Percentiles rank a stretch among this genome's conserved stretches.
phyloP scores from a whole-genome alignment of 352 stramenopile genomes.

The Pythium insidiosum region DNA sequence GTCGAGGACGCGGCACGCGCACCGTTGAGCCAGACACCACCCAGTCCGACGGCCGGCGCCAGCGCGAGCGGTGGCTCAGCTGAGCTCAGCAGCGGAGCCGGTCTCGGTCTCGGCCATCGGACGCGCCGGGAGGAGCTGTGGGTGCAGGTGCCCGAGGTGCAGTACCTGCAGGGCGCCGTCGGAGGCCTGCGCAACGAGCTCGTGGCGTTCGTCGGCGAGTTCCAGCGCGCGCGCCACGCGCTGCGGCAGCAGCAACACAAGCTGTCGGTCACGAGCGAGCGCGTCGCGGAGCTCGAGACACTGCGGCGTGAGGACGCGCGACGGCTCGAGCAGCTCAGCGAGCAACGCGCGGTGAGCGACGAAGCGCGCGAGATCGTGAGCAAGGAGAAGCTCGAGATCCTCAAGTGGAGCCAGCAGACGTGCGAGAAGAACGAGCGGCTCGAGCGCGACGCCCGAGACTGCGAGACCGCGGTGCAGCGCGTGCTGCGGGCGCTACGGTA shows the following conservation, averaged over 20 bases:
- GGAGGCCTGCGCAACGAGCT: conserved; percentile 35
- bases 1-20: conserved; percentile 23
- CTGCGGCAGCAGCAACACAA: conserved; percentile 23
- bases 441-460: conserved; percentile 25
- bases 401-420: conserved; percentile 53
- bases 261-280: conserved; percentile 21
- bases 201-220: conserved; percentile 41
- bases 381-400: conserved; percentile 49
- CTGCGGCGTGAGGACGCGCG: conserved; percentile 23
- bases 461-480: conserved; percentile 10
- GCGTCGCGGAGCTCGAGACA: conserved; percentile 29
- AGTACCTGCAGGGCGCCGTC: conserved; percentile 38
- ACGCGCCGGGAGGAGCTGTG: conserved; percentile 12
- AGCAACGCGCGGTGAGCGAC: conserved; percentile 35
- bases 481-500: conserved; percentile 20
- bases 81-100: not conserved
- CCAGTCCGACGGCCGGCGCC: not conserved
- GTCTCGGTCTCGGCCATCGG: not conserved
- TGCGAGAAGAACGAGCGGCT: conserved; percentile 43
- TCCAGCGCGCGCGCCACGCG: conserved; percentile 29
- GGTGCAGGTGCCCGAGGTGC: conserved; percentile 26
- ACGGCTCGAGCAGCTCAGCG: conserved; percentile 28
- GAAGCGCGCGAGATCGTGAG: conserved; percentile 52
- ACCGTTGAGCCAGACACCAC: not conserved
- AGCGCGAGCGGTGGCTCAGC: not conserved